Percentiles rank a stretch among this genome's conserved stretches.
Evolutionary conservation across 257 asterid genomes (phyloP).

Genomic region (Voacanga thouarsii): DNA sequence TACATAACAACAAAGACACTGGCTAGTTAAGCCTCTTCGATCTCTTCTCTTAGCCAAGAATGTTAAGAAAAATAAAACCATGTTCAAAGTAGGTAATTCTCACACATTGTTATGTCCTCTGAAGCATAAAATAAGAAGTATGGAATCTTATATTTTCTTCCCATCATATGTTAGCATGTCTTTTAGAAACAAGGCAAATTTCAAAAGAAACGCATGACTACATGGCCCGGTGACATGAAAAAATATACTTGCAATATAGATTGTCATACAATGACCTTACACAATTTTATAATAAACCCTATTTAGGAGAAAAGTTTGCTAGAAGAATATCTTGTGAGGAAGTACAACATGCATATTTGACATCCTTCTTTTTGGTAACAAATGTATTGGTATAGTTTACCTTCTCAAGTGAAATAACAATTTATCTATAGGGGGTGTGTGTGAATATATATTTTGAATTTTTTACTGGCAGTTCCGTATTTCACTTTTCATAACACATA

Average conservation of each 20-base stretch:
- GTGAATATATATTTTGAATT: too few species aligned
- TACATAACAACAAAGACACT: constrained; percentile 24
- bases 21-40: constrained; percentile 12
- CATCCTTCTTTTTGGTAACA: background rate
- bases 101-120: too few species aligned
- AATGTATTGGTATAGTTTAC: background rate
- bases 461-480: background rate
- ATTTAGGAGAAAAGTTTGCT: background rate
- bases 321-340: background rate
- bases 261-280: background rate
- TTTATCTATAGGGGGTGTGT: too few species aligned
- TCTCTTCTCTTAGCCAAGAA: background rate
- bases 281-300: background rate
- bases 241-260: background rate
- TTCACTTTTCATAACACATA: background rate
- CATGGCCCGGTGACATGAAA: background rate
- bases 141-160: too few species aligned
- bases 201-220: background rate
- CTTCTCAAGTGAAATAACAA: background rate
- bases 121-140: too few species aligned
- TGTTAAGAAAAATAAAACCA: background rate
- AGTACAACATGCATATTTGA: background rate
- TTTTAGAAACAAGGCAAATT: background rate
- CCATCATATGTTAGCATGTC: background rate
- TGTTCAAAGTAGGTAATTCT: background rate